Percentiles rank a stretch among this genome's conserved stretches.
Conservation (phyloP, 164 flowering plant species). For the Vitis cinerea region DNA sequence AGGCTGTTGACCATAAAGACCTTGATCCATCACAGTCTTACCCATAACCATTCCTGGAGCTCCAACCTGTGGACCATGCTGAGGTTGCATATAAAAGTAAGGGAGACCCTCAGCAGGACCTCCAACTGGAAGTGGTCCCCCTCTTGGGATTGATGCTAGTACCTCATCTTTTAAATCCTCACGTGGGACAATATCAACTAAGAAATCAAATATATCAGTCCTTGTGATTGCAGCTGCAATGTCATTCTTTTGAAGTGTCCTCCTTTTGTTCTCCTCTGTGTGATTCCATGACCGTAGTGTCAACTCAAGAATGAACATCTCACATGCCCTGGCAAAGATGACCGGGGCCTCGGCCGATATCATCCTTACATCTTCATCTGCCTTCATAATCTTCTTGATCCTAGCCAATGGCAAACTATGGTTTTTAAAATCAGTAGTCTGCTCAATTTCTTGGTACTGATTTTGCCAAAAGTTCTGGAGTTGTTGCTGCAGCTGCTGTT, state of each 20-base stretch:
- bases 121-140: conserved; percentile 47
- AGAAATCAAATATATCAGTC: conserved; percentile 76
- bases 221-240: conserved; percentile 80
- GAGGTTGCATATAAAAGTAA: conserved; percentile 60
- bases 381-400: conserved; percentile 86
- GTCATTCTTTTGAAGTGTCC: conserved; percentile 82
- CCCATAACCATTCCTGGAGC: conserved; percentile 59
- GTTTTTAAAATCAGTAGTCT: conserved; percentile 65
- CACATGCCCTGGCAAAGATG: conserved; percentile 75
- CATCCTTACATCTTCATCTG: conserved; percentile 86
- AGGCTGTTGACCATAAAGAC: conserved; percentile 54
- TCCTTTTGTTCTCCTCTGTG: conserved; percentile 77
- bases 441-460: conserved; percentile 68
- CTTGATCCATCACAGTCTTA: conserved; percentile 53
- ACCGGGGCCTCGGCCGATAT: conserved; percentile 87
- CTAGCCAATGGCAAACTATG: conserved; percentile 79
- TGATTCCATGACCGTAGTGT: conserved; percentile 78
- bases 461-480: conserved; percentile 63
- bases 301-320: conserved; percentile 78
- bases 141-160: conserved; percentile 53
- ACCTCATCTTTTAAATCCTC: conserved; percentile 78
- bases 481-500: conserved; percentile 65
- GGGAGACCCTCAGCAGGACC: conserved; percentile 53
- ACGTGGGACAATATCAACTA: conserved; percentile 79
- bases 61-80: conserved; percentile 46